Evolutionary conservation across 805 yeast species (phyloP), one percentile per base, ranked within the genome.

Genomic region (Suhomyces sp.): DNA sequence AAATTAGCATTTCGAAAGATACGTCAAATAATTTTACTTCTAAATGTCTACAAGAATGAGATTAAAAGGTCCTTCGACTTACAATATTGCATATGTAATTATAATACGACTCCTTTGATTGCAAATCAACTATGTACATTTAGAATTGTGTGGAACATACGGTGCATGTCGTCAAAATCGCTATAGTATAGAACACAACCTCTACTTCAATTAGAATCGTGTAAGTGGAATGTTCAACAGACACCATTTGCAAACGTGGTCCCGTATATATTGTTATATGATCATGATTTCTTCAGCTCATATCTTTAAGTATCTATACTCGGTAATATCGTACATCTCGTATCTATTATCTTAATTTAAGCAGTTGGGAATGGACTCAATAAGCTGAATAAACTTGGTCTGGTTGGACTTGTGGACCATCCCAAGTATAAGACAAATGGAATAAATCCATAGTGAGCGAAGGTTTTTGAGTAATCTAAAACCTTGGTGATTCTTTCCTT

Each of bases 391-490:
- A 93, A 76, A 58, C 84, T 84, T 57, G 97, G 97, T 73, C 87
- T 89, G 71, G 86, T 87, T 51, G 90, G 79, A 57, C 93, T 85
- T 60, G 89, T 83, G 46, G 75, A 67, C 77, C 77, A 75, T 19
- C 79, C 99, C 62, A 94, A 77, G 78, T 94, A 94, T 66, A 94
- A 78, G 59, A 94, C 86, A 67, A 94, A 87, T 52, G 99, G 99
- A 63, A 94, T 86, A 89, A 96, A 94, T 45, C 98, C 97, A 73
- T 91, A 94, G 74, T 96, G 99, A 53, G 93, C 88, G 64, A 87
- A 80, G 49, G 89, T 87, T 68, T 90, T 89, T 58, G 97, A 84
- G 62, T 89, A 78, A 61, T 88, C 96, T 60, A 91, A 75, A 57
- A 92, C 75, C 70, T 86, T 89, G 68, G 85, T 75, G 71, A 94